Evolutionary conservation across 1,284 basidiomycete genomes (phyloP), one percentile per base, ranked within the genome.

Genomic region (Thecaphora thlaspeos): DNA sequence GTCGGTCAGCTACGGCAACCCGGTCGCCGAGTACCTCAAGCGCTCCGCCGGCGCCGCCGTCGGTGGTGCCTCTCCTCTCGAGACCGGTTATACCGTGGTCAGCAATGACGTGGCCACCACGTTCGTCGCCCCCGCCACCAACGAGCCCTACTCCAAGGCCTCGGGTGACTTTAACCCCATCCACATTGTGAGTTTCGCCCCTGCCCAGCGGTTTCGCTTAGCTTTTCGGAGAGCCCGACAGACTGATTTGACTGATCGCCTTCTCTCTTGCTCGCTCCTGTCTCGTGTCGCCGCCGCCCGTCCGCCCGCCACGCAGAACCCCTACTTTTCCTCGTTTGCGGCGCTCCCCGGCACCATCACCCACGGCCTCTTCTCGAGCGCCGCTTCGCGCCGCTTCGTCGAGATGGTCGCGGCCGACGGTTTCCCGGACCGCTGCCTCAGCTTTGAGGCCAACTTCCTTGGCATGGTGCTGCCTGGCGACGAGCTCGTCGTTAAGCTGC

Each of bases 81-180:
- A 91, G 55, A 87, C 87, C 55, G 67, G 67, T 26, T 55, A 71
- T 71, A 70, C 72, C 43, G 51, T 66, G 42, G 55, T 46, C 46
- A 41, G 52, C 4, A 46, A 48, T 12, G 69, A 61, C 32, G 44
- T 70, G n/a, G 43, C 67, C 34, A 51, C 58, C 47, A 51, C 57
- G 12, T 74, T 71, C 21, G 54, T 68, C n/a, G 71, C 71, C 26
- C 80, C 93, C 17, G 81, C 89, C 39, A 90, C 90, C 49, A 97
- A 98, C 79, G 82, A 95, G 80, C 88, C 92, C 4, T 97, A 97
- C 82, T 96, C 92, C 5, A 87, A 88, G 79, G 86, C 93, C 55
- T 97, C 94, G 2, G 93, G 94, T 43, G 95, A 98, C 80, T 97
- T 91, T 83, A 97, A 84, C 79, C 88, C 90, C n/a, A 95, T 98